Evolutionary conservation across 129 eudicot species (phyloP).

Genomic region (Arctium minus): DNA sequence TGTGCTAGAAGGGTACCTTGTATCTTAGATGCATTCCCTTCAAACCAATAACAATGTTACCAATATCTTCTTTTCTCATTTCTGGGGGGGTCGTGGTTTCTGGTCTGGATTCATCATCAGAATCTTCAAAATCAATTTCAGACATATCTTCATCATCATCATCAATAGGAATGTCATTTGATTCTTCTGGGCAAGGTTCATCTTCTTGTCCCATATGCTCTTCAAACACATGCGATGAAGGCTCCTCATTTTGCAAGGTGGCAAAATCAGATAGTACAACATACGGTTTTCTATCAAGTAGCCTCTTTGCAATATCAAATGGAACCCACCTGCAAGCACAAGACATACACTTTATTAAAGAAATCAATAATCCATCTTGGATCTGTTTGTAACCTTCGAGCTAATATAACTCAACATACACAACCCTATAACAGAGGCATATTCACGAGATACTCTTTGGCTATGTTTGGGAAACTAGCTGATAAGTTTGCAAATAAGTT

Average conservation of each 20-base stretch:
- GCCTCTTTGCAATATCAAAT: conserved; percentile 60
- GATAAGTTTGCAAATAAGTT: too few species aligned
- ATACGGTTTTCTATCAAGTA: conserved; percentile 67
- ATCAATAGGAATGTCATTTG: conserved; percentile 32
- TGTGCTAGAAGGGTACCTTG: conserved; percentile 33
- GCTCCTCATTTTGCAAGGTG: conserved; percentile 38
- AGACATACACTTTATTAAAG: not conserved
- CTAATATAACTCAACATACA: too few species aligned
- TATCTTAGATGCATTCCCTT: conserved; percentile 39
- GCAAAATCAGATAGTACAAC: conserved; percentile 62
- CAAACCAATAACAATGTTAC: conserved; percentile 45
- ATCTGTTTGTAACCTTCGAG: too few species aligned
- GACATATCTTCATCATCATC: conserved; percentile 49
- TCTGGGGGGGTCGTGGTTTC: conserved; percentile 9
- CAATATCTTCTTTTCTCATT: conserved; percentile 26
- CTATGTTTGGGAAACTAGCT: too few species aligned
- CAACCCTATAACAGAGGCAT: too few species aligned
- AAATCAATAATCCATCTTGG: too few species aligned
- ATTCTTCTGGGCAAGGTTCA: conserved; percentile 27
- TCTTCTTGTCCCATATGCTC: conserved; percentile 35
- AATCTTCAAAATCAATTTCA: conserved; percentile 48
- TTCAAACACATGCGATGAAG: not conserved
- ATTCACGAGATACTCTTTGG: too few species aligned
- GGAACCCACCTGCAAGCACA: conserved; percentile 72
- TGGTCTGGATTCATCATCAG: conserved; percentile 45